phyloP scores from a whole-genome alignment of 192 early-diverging fungal genomes.

The Coemansia sp. region DNA sequence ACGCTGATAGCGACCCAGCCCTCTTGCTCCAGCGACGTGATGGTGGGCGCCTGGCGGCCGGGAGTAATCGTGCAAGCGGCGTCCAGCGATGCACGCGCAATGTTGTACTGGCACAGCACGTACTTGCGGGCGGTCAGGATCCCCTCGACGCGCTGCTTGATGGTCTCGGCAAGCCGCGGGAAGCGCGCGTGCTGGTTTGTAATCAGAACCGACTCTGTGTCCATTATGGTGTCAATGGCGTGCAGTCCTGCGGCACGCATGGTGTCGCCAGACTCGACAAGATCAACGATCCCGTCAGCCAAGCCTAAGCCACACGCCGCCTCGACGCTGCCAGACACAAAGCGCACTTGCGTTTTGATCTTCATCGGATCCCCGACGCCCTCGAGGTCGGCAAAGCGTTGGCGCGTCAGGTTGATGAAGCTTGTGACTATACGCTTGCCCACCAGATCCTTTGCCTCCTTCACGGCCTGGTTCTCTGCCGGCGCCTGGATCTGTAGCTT shows the following conservation, averaged over 20 bases:
- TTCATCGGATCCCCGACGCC: slow-evolving; percentile 47
- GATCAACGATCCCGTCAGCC: slow-evolving; percentile 89
- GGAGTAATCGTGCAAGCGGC: slow-evolving; percentile 79
- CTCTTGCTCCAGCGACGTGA: slow-evolving; percentile 81
- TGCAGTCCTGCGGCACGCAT: slow-evolving; percentile 98
- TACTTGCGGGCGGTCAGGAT: slow-evolving; percentile 87
- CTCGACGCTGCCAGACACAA: slow-evolving; percentile 93
- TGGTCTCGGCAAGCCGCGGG: slow-evolving; percentile 74
- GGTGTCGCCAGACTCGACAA: slow-evolving; percentile 95
- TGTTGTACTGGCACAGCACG: slow-evolving; percentile 92
- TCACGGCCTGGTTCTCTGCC: slow-evolving; percentile 47
- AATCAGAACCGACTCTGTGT: slow-evolving; percentile 88
- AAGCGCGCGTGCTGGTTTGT: slow-evolving; percentile 78
- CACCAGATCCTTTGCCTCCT: slow-evolving; percentile 67
- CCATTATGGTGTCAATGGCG: slow-evolving; percentile 80
- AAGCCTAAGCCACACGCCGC: slow-evolving; percentile 95
- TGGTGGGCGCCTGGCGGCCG: slow-evolving; percentile 90
- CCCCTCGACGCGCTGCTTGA: slow-evolving; percentile 85
- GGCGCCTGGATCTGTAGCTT: slow-evolving; percentile 92
- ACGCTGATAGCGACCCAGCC: slow-evolving; percentile 89
- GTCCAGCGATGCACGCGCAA: slow-evolving; percentile 65
- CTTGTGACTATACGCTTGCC: slow-evolving; percentile 95
- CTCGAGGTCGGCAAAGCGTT: slow-evolving; percentile 80
- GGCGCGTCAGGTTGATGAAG: slow-evolving; percentile 73
- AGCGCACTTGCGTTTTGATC: slow-evolving; percentile 75